These are phyloP conservation scores for Isoetes taiwanensis DNA, from an alignment of 75 land plant genomes.

Conservation along the genomic window DNA sequence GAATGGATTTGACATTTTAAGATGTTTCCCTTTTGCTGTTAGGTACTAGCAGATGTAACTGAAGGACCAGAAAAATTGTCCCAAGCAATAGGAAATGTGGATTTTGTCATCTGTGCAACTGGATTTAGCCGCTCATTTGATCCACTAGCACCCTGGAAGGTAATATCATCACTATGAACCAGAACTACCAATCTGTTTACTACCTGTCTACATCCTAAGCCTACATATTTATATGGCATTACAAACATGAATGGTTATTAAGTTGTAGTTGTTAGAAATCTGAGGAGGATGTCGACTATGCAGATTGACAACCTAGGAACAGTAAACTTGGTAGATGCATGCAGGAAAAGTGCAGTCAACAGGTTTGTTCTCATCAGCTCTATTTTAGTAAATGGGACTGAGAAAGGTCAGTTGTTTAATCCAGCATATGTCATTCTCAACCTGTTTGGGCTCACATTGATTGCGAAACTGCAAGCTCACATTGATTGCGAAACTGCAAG, in stretches of 20 bases:
- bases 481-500: conserved; percentile 81
- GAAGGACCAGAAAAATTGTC: conserved; percentile 50
- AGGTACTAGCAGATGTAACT: conserved; percentile 87
- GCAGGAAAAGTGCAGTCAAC: conserved; percentile 39
- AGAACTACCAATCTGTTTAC: no score
- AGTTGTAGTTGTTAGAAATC: no score
- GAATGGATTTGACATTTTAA: no score
- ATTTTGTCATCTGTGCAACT: conserved; percentile 76
- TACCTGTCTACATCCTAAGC: no score
- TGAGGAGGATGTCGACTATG: no score
- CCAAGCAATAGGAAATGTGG: conserved; percentile 57
- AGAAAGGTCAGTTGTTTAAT: conserved; percentile 74
- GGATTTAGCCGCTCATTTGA: conserved; percentile 67
- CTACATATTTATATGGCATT: no score
- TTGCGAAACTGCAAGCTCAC: conserved; percentile 87
- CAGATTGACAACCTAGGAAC: conserved; percentile 94
- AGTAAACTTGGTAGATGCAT: conserved; percentile 82
- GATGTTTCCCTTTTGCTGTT: no score
- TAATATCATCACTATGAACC: conserved; percentile 9
- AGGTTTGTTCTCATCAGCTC: conserved; percentile 76
- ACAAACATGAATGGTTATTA: no score
- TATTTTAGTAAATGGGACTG: conserved; percentile 85
- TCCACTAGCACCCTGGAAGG: conserved; percentile 85
- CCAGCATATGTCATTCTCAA: conserved; percentile 84
- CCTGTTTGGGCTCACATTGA: conserved; percentile 65